Evolutionary conservation across 768 basidiomycete species (phyloP).

Genomic region (Lentinula guzmanii): DNA sequence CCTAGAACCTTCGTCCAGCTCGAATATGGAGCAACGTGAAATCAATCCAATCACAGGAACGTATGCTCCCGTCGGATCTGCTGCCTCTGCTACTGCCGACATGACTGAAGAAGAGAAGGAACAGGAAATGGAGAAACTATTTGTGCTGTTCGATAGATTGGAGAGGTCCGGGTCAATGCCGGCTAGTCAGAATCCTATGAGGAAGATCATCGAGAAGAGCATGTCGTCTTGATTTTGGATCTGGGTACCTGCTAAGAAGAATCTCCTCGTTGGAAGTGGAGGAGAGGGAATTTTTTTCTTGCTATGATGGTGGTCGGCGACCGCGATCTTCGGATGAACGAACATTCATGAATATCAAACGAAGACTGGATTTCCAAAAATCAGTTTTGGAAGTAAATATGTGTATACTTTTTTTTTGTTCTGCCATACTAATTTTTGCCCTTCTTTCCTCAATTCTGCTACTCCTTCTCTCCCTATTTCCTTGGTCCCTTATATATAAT

Average conservation of each 20-base stretch:
- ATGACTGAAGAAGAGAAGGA: conserved; percentile 98
- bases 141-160: conserved; percentile 86
- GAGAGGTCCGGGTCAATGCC: conserved; percentile 70
- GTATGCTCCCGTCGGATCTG: conserved; percentile 27
- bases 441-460: not conserved
- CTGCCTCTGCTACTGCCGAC: conserved; percentile 31
- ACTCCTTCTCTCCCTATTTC: no score
- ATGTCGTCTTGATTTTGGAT: conserved; percentile 7
- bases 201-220: conserved; percentile 58
- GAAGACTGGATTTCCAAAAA: not conserved
- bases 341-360: not conserved
- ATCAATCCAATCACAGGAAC: conserved; percentile 91
- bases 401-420: not conserved
- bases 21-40: conserved; percentile 10
- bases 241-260: not conserved
- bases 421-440: not conserved
- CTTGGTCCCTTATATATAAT: no score
- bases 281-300: not conserved
- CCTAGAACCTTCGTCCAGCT: not conserved
- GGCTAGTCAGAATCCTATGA: conserved; percentile 62
- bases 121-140: conserved; percentile 84
- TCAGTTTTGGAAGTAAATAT: not conserved
- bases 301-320: not conserved
- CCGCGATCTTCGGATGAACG: not conserved
- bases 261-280: not conserved